Evolutionary conservation across 1,284 basidiomycete genomes (phyloP).

Genomic region (Exobasidium rhododendri): DNA sequence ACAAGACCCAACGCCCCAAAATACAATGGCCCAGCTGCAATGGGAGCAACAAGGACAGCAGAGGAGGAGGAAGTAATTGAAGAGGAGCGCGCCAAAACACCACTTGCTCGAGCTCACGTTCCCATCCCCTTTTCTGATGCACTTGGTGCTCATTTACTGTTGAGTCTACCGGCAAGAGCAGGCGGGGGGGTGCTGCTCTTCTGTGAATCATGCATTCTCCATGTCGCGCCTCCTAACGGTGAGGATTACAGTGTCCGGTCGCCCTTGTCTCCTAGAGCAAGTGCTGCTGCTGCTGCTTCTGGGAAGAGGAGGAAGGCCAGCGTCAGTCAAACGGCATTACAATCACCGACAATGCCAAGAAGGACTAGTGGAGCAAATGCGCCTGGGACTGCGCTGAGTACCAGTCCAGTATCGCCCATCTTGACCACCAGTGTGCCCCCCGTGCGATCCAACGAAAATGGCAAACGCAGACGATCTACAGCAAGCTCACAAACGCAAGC

Average conservation of each 20-base stretch:
- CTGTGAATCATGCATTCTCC: conserved; percentile 38
- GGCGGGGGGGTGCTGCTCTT: conserved; percentile 50
- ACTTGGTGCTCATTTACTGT: conserved; percentile 36
- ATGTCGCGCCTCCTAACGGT: conserved; percentile 33
- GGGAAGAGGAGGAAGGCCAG: conserved; percentile 39
- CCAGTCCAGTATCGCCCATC: conserved; percentile 4
- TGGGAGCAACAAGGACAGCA: conserved; percentile 23
- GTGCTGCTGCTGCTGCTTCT: not conserved
- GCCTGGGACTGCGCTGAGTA: conserved; percentile 16
- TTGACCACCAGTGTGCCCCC: not conserved
- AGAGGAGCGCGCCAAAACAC: conserved; percentile 27
- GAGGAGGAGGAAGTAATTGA: conserved; percentile 27
- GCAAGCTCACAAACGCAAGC: not conserved
- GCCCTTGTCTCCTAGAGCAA: conserved; percentile 13
- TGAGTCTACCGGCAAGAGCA: conserved; percentile 32
- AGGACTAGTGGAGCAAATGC: conserved; percentile 11
- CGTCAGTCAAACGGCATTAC: conserved; percentile 14
- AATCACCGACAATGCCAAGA: conserved; percentile 6
- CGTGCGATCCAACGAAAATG: not conserved
- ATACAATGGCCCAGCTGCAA: conserved; percentile 26
- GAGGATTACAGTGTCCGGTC: not conserved
- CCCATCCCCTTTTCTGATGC: conserved; percentile 45
- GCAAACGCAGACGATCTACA: conserved; percentile 7
- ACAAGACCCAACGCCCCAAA: not conserved
- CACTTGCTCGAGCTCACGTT: conserved; percentile 42